phyloP scores from a whole-genome alignment of 257 asterid genomes.

The Solanum bukasovii region DNA sequence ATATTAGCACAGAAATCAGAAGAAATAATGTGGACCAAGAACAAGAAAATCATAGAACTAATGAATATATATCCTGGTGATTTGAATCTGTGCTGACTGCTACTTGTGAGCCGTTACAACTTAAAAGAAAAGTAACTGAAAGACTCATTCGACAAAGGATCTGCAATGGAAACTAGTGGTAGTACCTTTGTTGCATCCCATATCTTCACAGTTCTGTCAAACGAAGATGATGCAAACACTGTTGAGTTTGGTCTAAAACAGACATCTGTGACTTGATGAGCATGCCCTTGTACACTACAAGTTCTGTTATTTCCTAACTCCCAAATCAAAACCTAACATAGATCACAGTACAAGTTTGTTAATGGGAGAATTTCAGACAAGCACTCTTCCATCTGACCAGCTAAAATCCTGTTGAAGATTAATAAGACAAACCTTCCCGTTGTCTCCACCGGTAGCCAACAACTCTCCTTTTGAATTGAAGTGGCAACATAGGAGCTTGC shows the following conservation, averaged over 20 bases:
- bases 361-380: background rate
- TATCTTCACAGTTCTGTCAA: conserved; percentile 29
- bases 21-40: background rate
- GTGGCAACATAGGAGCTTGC: conserved; percentile 36
- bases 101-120: background rate
- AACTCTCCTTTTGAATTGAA: conserved; percentile 28
- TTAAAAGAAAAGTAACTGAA: background rate
- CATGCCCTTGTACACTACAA: conserved; percentile 9
- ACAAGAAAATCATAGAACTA: background rate
- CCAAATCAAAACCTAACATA: conserved; percentile 22
- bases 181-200: conserved; percentile 35
- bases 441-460: conserved; percentile 46
- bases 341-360: background rate
- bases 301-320: conserved; percentile 2
- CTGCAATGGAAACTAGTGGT: background rate
- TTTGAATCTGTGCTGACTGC: background rate
- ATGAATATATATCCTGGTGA: background rate
- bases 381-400: background rate
- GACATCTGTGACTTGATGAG: conserved; percentile 29
- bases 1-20: background rate
- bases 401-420: background rate
- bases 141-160: background rate
- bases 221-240: conserved; percentile 36
- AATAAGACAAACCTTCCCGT: conserved; percentile 26
- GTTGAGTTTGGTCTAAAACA: conserved; percentile 31